A percentile compares a stretch with the other conserved stretches of the same genome.
Evolutionary conservation across 2,329 filamentous ascomycete genomes (phyloP).

Genomic region (Xylaria polymorpha): DNA sequence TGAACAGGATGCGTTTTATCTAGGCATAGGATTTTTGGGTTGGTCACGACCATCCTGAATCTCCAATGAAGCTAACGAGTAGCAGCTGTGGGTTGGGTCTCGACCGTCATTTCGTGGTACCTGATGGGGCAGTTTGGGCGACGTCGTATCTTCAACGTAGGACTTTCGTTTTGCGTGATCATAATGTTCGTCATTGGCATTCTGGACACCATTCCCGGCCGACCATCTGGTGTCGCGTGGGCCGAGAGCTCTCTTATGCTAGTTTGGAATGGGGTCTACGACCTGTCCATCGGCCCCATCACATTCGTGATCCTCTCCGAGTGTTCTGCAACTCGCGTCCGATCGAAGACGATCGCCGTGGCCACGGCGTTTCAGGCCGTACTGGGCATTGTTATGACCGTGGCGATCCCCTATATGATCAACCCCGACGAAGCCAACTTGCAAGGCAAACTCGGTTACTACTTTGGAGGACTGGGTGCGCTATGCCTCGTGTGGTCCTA

Average conservation of each 20-base stretch:
- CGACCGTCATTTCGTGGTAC: slow-evolving; percentile 66
- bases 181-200: slow-evolving; percentile 62
- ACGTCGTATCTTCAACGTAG: slow-evolving; percentile 61
- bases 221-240: slow-evolving; percentile 56
- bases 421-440: slow-evolving; percentile 57
- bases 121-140: slow-evolving; percentile 63
- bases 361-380: slow-evolving; percentile 57
- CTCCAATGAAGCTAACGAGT: slow-evolving; percentile 30
- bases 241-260: slow-evolving; percentile 63
- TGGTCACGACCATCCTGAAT: slow-evolving; percentile 34
- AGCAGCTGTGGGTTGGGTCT: slow-evolving; percentile 61
- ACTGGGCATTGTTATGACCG: slow-evolving; percentile 56
- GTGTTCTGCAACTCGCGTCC: slow-evolving; percentile 57
- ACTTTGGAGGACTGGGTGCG: slow-evolving; percentile 54
- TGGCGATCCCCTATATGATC: slow-evolving; percentile 59
- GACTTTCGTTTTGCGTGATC: slow-evolving; percentile 57
- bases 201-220: slow-evolving; percentile 58
- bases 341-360: slow-evolving; percentile 59
- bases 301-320: slow-evolving; percentile 68
- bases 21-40: slow-evolving; percentile 64
- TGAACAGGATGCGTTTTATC: slow-evolving; percentile 62
- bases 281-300: slow-evolving; percentile 62
- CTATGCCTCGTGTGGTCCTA: slow-evolving; percentile 54
- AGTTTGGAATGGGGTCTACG: slow-evolving; percentile 63
- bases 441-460: slow-evolving; percentile 57